These are phyloP conservation scores for Sphaerulina populicola DNA, from an alignment of 2,329 filamentous ascomycete genomes.

Conservation along the genomic window DNA sequence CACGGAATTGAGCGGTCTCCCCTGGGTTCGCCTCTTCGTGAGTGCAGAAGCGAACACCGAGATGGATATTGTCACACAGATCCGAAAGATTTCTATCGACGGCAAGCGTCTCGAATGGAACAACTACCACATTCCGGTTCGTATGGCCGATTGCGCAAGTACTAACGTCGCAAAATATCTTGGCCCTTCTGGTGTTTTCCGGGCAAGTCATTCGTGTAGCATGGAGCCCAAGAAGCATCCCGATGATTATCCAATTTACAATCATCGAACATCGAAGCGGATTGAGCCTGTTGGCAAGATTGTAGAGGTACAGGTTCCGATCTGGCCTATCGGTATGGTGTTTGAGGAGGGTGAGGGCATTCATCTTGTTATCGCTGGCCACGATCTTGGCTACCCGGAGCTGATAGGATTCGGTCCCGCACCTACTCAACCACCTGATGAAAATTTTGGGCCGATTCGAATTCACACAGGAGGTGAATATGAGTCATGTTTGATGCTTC, in stretches of 20 bases:
- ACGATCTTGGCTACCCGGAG: neutral
- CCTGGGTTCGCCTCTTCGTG: no score
- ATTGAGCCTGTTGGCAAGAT: slow-evolving; percentile 36
- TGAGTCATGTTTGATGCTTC: neutral
- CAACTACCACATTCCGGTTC: no score
- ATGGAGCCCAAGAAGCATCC: no score
- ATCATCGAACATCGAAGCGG: slow-evolving; percentile 36
- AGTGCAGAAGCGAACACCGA: no score
- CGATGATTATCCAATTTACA: neutral
- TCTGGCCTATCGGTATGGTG: slow-evolving; percentile 42
- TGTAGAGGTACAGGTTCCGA: slow-evolving; percentile 42
- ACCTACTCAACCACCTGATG: no score
- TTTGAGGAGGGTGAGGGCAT: slow-evolving; percentile 37
- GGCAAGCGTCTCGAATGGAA: no score
- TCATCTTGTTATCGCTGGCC: slow-evolving; percentile 5
- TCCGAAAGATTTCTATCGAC: no score
- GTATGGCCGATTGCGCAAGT: no score
- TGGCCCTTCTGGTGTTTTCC: neutral
- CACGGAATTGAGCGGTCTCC: no score
- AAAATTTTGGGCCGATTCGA: neutral
- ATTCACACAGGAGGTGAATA: neutral
- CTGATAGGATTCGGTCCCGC: neutral
- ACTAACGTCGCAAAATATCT: neutral
- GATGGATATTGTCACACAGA: no score
- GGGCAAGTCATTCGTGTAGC: slow-evolving; percentile 18